Percentiles rank a stretch among this genome's conserved stretches.
Conservation (phyloP, 805 yeast genomes). For the Ascoidea rubescens region DNA sequence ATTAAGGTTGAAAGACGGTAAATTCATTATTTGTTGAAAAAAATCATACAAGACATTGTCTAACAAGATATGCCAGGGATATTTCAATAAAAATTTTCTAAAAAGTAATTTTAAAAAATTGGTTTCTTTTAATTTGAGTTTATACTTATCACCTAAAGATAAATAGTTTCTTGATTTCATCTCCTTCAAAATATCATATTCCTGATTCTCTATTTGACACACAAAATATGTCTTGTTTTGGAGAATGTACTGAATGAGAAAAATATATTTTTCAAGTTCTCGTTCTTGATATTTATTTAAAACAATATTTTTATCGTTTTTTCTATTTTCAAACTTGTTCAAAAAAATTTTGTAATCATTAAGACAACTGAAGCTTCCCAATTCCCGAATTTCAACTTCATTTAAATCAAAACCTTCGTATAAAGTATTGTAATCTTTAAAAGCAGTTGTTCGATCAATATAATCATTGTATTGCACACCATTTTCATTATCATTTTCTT, state of each 20-base stretch:
- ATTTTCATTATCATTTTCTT: constrained; percentile 12
- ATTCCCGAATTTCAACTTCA: constrained; percentile 2
- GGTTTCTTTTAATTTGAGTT: constrained; percentile 69
- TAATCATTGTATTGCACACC: neutral
- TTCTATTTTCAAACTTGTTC: constrained; percentile 4
- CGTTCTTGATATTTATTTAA: neutral
- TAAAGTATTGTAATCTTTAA: constrained; percentile 1
- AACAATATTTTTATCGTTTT: constrained; percentile 5
- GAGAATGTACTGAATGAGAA: too few species aligned
- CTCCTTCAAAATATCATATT: constrained; percentile 16
- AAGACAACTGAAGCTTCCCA: constrained; percentile 2
- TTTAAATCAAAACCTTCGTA: constrained; percentile 4
- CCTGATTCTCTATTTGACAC: neutral
- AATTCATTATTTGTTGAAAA: constrained; percentile 88
- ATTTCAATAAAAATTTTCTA: constrained; percentile 51
- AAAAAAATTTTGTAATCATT: neutral
- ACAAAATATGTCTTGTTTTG: neutral
- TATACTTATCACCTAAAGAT: constrained; percentile 78
- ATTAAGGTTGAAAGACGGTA: constrained; percentile 61
- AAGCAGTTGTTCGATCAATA: constrained; percentile 5
- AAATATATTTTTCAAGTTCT: neutral
- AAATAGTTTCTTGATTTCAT: constrained; percentile 36
- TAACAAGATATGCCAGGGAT: constrained; percentile 95
- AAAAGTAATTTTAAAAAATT: constrained; percentile 55
- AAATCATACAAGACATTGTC: constrained; percentile 96